Conservation (phyloP, 1,284 basidiomycete genomes). For the Boletus semigastroideus region DNA sequence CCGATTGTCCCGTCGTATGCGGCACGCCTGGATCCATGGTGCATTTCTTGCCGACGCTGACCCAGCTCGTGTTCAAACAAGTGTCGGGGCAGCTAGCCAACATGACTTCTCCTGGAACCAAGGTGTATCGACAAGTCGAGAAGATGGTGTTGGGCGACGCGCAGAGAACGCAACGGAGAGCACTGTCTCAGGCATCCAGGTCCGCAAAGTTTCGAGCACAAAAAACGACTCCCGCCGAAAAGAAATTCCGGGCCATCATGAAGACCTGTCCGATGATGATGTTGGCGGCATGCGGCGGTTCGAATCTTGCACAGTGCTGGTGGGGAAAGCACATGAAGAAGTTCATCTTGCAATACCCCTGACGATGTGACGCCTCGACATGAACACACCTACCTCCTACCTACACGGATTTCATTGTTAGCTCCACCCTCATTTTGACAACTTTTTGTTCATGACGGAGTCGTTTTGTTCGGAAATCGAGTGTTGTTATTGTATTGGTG, state of each 20-base stretch:
- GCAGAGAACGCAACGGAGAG: conserved; percentile 7
- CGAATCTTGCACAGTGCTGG: conserved; percentile 48
- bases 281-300: conserved; percentile 48
- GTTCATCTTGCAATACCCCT: conserved; percentile 64
- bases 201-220: conserved; percentile 14
- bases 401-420: conserved; percentile 2
- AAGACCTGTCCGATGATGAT: conserved; percentile 35
- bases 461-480: conserved; percentile 25
- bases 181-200: conserved; percentile 10
- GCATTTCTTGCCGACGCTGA: conserved; percentile 58
- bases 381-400: neutral
- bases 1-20: conserved; percentile 72
- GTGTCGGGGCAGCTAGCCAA: conserved; percentile 38
- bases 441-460: conserved; percentile 7
- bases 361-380: conserved; percentile 22
- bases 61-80: conserved; percentile 49
- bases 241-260: conserved; percentile 37
- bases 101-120: conserved; percentile 38
- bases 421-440: conserved; percentile 3
- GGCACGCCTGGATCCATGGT: conserved; percentile 77
- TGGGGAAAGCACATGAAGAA: conserved; percentile 63
- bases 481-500: conserved; percentile 5
- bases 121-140: conserved; percentile 43
- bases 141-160: conserved; percentile 35
- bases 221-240: conserved; percentile 16